Evolutionary conservation across 1,284 basidiomycete genomes (phyloP), one percentile per base, ranked within the genome.

Genomic region (Puccinia horiana): DNA sequence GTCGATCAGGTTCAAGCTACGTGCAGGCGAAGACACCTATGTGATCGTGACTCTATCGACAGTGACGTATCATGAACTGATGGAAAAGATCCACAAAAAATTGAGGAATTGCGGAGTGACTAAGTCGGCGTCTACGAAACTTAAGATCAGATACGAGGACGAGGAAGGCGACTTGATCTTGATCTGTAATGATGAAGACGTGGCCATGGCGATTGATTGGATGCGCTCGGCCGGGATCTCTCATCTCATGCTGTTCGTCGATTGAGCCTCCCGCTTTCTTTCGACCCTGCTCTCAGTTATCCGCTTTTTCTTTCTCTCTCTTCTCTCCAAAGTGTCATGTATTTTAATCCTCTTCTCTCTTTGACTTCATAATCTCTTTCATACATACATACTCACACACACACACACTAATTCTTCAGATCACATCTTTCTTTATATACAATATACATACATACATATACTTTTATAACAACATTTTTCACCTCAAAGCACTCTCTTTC

Each of bases 11-110:
- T 84, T 87, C 83, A 85, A 86, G 73, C 93, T 96, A 78, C 92
- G 92, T 87, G 95, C 92, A 88, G 91, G 92, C 85, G 92, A 94
- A 84, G 95, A 97, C 86, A 92, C 94, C 76, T 97, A 96, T 86
- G 92, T 95, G 83, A 93, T 98, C 83, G 93, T 95, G 86, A 93
- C 96, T 16, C 90, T 94, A 52, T 89, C 92, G 56, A 88, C 89
- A 82, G 93, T 93, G 29, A 90, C 93, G 85, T 96, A 92, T 87
- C 89, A 88, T 81, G 93, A 94, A 52, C 89, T 99, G 70, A 91
- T 95, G 83, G 93, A 95, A 86, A 93, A 93, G 87, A 94, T 98
- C 2, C 91, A 93, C 42, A 92, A 92, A 88, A 98, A 98, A 90
- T 94, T 98, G 84, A 90, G 93, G 32, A 88, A 95, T 26, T 95